Evolutionary conservation across 306 rosid species (phyloP), one percentile per base, ranked within the genome.

Genomic region (Quercus ilex): DNA sequence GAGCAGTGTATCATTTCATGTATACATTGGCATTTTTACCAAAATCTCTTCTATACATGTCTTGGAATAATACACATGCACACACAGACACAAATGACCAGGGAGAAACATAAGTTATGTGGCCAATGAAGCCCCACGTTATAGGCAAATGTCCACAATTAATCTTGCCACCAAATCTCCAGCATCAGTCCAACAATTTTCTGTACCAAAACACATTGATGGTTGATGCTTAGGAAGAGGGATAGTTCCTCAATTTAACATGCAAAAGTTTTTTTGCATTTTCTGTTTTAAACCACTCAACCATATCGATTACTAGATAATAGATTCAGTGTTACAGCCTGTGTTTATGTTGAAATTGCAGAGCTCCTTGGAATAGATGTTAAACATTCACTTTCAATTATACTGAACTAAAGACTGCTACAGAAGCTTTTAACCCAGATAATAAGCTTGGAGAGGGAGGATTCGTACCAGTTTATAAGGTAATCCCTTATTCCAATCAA

Each of bases 311-410:
- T 58, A 58, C 46, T 41, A 41, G 46, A 6, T 41, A 6, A 6
- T 41, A 1, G 46, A 41, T 41, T 41, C 46, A 6, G 46, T 41
- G 46, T 41, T 41, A 33, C 62, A 74, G 65, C 74, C 35, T 56
- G 38, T 69, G 69, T 75, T 77, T 38, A 1, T 83, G 38, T 56
- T 79, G 60, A 74, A 62, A 64, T 77, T 79, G 83, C 94, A 93
- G 94, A 87, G 68, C 86, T 89, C 57, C 78, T 84, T 20, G 91
- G 90, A 77, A 88, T 93, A 63, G 94, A 93, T 81, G 69, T 81
- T 33, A 86, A 80, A 91, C 92, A 35, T 85, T 81, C 80, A 93
- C 91, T 75, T 93, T 91, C 41, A 35, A 1, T 1, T 35, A 35
- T 35, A 5, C 8, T 35, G 41, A 35, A 35, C 41, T 35, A 35